These are phyloP conservation scores for Pelagomonas calceolata DNA, from an alignment of 108 stramenopile genomes.

Conservation along the genomic window DNA sequence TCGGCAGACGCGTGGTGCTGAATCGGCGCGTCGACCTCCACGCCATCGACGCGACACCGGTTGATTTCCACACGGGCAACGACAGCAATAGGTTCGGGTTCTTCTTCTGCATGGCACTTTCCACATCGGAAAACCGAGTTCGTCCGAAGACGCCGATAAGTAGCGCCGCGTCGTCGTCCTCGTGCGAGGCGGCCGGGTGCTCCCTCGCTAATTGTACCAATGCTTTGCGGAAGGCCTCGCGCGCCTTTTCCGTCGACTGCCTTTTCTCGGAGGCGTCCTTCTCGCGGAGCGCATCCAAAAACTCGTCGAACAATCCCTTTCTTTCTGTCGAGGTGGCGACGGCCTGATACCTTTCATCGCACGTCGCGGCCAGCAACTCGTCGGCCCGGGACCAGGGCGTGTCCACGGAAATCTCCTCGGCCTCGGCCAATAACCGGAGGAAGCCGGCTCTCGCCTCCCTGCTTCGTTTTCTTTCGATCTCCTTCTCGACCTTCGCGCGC, in stretches of 20 bases:
- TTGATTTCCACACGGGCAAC: no score
- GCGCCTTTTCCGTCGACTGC: background rate
- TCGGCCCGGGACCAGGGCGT: conserved; percentile 31
- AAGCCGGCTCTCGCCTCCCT: conserved; percentile 31
- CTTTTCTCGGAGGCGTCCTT: conserved; percentile 20
- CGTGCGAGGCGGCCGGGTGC: no score
- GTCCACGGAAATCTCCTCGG: conserved; percentile 29
- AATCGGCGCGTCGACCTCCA: no score
- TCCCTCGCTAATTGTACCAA: background rate
- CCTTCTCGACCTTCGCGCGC: conserved; percentile 27
- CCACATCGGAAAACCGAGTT: no score
- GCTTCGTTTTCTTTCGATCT: conserved; percentile 23
- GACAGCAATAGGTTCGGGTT: no score
- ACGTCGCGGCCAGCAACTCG: conserved; percentile 18
- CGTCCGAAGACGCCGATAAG: no score
- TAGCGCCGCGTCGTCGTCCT: no score
- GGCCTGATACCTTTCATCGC: conserved; percentile 26
- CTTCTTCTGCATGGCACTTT: no score
- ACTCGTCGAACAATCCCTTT: conserved; percentile 39
- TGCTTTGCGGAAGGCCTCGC: background rate
- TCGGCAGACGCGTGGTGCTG: no score
- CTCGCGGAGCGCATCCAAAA: conserved; percentile 31
- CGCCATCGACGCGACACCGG: no score
- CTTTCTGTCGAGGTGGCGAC: conserved; percentile 23
- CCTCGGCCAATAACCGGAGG: conserved; percentile 37